A percentile compares a stretch with the other conserved stretches of the same genome.
These are phyloP conservation scores for Trematosphaeria pertusa DNA, from an alignment of 2,329 filamentous ascomycete genomes.

Conservation along the genomic window DNA sequence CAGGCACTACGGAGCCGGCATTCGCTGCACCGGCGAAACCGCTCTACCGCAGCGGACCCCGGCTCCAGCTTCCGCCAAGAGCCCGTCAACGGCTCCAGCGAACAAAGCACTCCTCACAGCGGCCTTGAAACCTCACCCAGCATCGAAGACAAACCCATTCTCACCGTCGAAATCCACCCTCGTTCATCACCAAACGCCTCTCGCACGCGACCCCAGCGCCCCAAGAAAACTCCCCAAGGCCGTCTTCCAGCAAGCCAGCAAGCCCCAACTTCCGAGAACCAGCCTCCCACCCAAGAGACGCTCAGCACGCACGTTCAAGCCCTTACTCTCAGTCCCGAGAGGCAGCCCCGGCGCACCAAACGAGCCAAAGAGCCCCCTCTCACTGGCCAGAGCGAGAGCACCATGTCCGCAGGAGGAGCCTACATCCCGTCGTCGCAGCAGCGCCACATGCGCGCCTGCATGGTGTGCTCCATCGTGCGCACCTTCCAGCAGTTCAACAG, in stretches of 20 bases:
- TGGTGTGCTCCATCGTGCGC: slow-evolving; percentile 97
- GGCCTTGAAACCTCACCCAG: background rate
- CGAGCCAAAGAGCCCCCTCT: slow-evolving; percentile 38
- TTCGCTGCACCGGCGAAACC: too few species aligned
- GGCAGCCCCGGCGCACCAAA: slow-evolving; percentile 25
- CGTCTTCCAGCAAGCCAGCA: background rate
- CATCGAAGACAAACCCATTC: slow-evolving; percentile 1
- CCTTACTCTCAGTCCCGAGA: too few species aligned
- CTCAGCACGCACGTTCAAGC: background rate
- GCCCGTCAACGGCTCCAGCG: background rate
- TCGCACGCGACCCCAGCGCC: too few species aligned
- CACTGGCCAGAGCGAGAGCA: too few species aligned
- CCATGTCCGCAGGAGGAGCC: too few species aligned
- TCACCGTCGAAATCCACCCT: background rate
- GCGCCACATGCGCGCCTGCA: slow-evolving; percentile 92
- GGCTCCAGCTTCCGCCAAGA: background rate
- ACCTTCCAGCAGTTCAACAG: slow-evolving; percentile 80
- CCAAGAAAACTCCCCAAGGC: background rate
- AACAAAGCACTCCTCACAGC: slow-evolving; percentile 1
- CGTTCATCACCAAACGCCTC: too few species aligned
- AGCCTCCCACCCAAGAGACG: background rate
- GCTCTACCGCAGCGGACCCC: background rate
- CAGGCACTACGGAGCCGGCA: too few species aligned
- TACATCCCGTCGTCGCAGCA: slow-evolving; percentile 77
- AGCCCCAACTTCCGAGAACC: background rate